These are phyloP conservation scores for Hypseocharis bilobata DNA, from an alignment of 441 rosid species.

Conservation along the genomic window DNA sequence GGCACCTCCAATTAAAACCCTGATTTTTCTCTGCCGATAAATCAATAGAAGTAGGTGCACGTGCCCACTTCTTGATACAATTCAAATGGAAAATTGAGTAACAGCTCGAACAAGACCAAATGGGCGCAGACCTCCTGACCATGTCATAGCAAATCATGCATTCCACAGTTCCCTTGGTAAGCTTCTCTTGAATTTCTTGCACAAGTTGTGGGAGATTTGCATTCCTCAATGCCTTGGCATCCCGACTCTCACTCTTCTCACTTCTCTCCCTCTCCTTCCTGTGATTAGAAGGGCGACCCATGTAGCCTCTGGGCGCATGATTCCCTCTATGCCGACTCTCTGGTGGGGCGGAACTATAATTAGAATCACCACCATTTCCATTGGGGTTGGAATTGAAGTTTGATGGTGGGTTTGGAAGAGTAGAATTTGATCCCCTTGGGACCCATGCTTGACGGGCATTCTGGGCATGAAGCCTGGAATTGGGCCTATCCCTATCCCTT, in stretches of 20 bases:
- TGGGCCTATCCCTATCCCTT: slow-evolving; percentile 42
- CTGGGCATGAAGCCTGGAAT: slow-evolving; percentile 32
- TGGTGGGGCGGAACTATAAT: slow-evolving; percentile 12
- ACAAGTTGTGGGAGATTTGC: slow-evolving; percentile 76
- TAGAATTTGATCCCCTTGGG: slow-evolving; percentile 46
- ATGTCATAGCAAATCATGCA: slow-evolving; percentile 97
- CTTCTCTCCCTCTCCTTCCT: slow-evolving; percentile 35
- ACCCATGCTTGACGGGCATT: slow-evolving; percentile 61
- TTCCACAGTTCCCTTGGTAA: slow-evolving; percentile 60
- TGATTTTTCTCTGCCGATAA: slow-evolving; percentile 66
- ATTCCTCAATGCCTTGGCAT: slow-evolving; percentile 30
- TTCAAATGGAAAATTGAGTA: slow-evolving; percentile 82
- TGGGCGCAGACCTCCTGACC: slow-evolving; percentile 71
- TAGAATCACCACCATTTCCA: slow-evolving; percentile 8
- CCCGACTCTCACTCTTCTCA: slow-evolving; percentile 21
- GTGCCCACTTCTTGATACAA: slow-evolving; percentile 95
- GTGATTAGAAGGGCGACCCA: slow-evolving; percentile 30
- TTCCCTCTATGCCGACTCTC: slow-evolving; percentile 33
- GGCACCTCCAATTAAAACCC: slow-evolving; percentile 96
- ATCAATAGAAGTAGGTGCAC: slow-evolving; percentile 83
- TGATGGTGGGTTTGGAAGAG: slow-evolving; percentile 21
- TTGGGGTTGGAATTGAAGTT: slow-evolving; percentile 17
- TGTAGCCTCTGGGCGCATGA: slow-evolving; percentile 27
- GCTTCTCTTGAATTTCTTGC: slow-evolving; percentile 89
- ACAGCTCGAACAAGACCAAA: slow-evolving; percentile 96